Percentiles rank a stretch among this genome's conserved stretches.
Conservation (phyloP, 768 basidiomycete genomes). For the Boletus barrowsii region DNA sequence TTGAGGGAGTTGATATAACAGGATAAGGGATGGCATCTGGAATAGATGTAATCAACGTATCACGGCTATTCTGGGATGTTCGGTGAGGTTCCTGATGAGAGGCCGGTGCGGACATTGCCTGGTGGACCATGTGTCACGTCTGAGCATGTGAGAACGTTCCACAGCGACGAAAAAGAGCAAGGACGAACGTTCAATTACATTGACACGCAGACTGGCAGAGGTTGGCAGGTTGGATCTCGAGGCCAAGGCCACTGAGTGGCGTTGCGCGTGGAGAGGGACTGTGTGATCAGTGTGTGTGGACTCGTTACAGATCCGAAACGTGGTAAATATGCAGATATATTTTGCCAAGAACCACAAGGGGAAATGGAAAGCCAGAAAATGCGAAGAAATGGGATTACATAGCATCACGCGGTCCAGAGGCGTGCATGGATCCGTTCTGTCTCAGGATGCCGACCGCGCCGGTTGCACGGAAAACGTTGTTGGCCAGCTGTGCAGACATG, state of each 20-base stretch:
- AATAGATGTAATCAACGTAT: slow-evolving; percentile 10
- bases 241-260: not conserved
- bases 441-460: slow-evolving; percentile 19
- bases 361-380: slow-evolving; percentile 1
- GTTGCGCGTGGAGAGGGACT: not conserved
- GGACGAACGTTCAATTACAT: not conserved
- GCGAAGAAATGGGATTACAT: slow-evolving; percentile 1
- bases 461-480: slow-evolving; percentile 18
- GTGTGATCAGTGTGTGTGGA: not conserved
- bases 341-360: slow-evolving; percentile 12
- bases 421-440: not conserved
- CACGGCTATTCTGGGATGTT: slow-evolving; percentile 17
- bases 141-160: slow-evolving; percentile 9
- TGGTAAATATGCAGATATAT: slow-evolving; percentile 2
- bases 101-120: slow-evolving; percentile 10
- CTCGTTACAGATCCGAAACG: slow-evolving; percentile 18
- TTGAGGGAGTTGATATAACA: slow-evolving; percentile 5
- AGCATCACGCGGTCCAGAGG: not conserved
- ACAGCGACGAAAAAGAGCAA: not conserved
- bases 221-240: too few relatives aligned
- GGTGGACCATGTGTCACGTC: slow-evolving; percentile 12
- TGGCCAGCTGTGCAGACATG: slow-evolving; percentile 13
- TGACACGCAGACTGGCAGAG: too few relatives aligned
- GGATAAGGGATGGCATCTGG: slow-evolving; percentile 9
- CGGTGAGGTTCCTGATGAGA: slow-evolving; percentile 17